Evolutionary conservation across 495 filamentous ascomycete species (phyloP), one percentile per base, ranked within the genome.

Genomic region (Hypoxylon perforatum): DNA sequence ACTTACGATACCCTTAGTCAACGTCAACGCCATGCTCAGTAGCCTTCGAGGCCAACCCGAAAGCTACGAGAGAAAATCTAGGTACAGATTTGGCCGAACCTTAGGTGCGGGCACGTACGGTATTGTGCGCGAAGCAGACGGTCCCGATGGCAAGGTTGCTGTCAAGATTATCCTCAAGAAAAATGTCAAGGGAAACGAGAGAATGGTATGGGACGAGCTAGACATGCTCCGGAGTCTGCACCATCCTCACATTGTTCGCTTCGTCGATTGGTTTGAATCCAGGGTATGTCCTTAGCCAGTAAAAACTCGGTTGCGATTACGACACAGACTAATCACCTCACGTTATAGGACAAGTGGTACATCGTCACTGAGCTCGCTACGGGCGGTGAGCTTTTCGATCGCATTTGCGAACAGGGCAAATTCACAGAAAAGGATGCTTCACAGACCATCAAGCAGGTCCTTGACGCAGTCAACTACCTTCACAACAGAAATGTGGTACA

Each of bases 141-240:
- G 87, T 51, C 85, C 88, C 19, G 86, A 84, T 12, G 91, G 92
- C 64, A 96, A 96, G 80, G 95, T 96, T 42, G 95, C 95, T 17
- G 85, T 99, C 75, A 99, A 99, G 84, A 98, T 99, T 75, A 99
- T 99, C 74, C 83, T 99, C 67, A 99, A 99, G 87, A 97, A 97
- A 81, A 97, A 97, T 80, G 95, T 99, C 72, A 92, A 92, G 61
- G 96, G 95, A 55, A 98, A 98, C 69, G 95, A 99, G 80, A 87
- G 88, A 74, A 99, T 99, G 95, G 95, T 99, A 25, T 93, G 96
- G 74, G 96, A 98, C 80, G 95, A 99, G 81, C 84, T 99, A 71
- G 86, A 92, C 57, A 90, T 99, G 86, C 82, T 99, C 67, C 92
- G 96, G 80, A 82, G 85, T 35, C 86, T 99, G 69, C 85, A 94